A percentile compares a stretch with the other conserved stretches of the same genome.
These are phyloP conservation scores for Maudiozyma barnettii DNA, from an alignment of 805 yeast species.

Conservation along the genomic window DNA sequence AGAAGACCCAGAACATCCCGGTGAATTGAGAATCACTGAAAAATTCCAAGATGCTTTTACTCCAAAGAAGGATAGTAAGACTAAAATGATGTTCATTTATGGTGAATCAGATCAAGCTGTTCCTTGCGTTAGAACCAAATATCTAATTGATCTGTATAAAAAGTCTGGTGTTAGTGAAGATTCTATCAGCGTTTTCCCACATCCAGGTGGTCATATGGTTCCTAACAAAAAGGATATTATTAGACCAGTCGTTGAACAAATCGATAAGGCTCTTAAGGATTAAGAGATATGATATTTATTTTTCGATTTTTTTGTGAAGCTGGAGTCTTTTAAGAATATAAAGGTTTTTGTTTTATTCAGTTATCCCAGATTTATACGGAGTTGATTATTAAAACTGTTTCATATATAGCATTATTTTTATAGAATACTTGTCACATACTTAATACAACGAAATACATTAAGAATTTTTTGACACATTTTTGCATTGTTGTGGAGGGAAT, in stretches of 20 bases:
- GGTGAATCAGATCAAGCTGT: constrained; percentile 88
- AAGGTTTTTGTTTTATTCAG: neutral
- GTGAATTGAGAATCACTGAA: constrained; percentile 30
- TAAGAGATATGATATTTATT: neutral
- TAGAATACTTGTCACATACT: no score
- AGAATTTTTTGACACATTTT: no score
- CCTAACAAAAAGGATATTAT: constrained; percentile 68
- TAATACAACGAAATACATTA: no score
- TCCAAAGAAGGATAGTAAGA: constrained; percentile 23
- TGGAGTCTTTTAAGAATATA: no score
- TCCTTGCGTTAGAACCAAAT: constrained; percentile 56
- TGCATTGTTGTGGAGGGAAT: no score
- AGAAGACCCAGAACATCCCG: constrained; percentile 28
- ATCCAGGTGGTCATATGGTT: constrained; percentile 96
- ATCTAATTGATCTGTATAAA: constrained; percentile 43
- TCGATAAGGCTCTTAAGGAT: constrained; percentile 15
- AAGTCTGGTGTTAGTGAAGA: constrained; percentile 26
- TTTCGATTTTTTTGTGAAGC: no score
- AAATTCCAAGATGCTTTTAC: constrained; percentile 29
- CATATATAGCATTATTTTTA: no score
- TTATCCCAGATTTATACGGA: no score
- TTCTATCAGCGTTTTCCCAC: constrained; percentile 46
- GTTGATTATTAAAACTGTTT: no score
- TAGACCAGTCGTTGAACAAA: constrained; percentile 35
- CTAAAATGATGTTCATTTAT: constrained; percentile 59